Conservation (phyloP, 1,284 basidiomycete genomes). For the Psilocybe mexicana region DNA sequence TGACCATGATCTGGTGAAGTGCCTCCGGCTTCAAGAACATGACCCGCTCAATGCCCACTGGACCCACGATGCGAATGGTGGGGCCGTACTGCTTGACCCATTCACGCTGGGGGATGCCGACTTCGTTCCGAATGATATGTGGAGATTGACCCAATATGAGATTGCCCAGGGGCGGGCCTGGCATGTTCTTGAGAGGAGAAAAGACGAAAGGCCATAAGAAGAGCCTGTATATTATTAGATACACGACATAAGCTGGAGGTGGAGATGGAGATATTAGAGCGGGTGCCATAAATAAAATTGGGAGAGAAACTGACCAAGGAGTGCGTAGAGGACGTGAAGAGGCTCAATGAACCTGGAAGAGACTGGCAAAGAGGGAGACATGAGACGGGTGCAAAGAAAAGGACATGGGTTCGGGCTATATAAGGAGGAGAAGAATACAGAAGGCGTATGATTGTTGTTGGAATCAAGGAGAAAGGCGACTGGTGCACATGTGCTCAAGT, state of each 20-base stretch:
- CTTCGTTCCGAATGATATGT: conserved; percentile 40
- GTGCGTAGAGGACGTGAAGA: conserved; percentile 7
- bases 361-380: conserved; percentile 1
- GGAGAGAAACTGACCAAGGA: conserved; percentile 7
- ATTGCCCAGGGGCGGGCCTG: conserved; percentile 42
- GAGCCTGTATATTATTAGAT: conserved; percentile 13
- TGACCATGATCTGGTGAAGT: conserved; percentile 44
- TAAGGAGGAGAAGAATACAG: background rate
- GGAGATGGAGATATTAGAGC: background rate
- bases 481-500: background rate
- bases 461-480: background rate
- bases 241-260: background rate
- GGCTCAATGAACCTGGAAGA: conserved; percentile 7
- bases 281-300: background rate
- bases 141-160: conserved; percentile 38
- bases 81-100: conserved; percentile 48
- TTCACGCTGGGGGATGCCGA: conserved; percentile 44
- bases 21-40: conserved; percentile 44
- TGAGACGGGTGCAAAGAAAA: conserved; percentile 20
- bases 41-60: conserved; percentile 45
- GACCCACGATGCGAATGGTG: conserved; percentile 43
- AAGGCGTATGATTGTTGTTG: conserved; percentile 5
- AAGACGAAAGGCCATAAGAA: conserved; percentile 39
- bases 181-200: conserved; percentile 43
- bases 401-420: background rate